Evolutionary conservation across 495 filamentous ascomycete species (phyloP), one percentile per base, ranked within the genome.

Genomic region (Lophiostoma macrostomum): DNA sequence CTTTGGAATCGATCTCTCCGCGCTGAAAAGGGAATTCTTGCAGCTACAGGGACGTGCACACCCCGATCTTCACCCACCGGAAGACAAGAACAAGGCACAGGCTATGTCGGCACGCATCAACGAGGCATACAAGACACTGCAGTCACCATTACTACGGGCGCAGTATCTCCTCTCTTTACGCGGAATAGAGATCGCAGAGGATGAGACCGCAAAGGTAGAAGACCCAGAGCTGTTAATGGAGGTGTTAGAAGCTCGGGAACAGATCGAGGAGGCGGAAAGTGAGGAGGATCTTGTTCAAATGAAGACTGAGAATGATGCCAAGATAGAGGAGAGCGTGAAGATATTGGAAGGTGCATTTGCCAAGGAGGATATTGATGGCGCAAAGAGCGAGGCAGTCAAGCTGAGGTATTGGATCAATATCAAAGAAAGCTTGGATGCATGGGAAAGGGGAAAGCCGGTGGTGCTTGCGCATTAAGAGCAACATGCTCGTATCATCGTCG

Each of bases 361-460:
- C 64, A 43, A 34, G 5, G 86, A 83, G 31, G 83, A 94, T 72
- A 60, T 86, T 39, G 76, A 80, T 60, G 67, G 25, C 14, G 93
- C 89, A 27, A 81, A 75, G 72, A 64, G 47, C 50, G 88, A 91
- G 77, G 80, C 80, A 35, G 81, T 94, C 5, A 72, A 77, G 68
- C 71, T 97, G 76, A 75, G 89, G 70, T 98, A 95, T 74, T 96
- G 93, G 93, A 75, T 83, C 63, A 93, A 90, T 76, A 81, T 98
- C 41, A 77, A 79, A 40, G 85, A 95, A 73, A 86, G 83, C 20
- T 67, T 96, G 63, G 72, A 82, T 67, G 78, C 79, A 60, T 95
- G 91, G 93, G 91, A 88, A 77, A 81, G 76, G 69, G 90, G 88
- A 16, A 85, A 81, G 67, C 56, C 55, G 23, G 32, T 64, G 36